Conservation (phyloP, 371 early-diverging fungal genomes). For the Fennellomyces sp. region DNA sequence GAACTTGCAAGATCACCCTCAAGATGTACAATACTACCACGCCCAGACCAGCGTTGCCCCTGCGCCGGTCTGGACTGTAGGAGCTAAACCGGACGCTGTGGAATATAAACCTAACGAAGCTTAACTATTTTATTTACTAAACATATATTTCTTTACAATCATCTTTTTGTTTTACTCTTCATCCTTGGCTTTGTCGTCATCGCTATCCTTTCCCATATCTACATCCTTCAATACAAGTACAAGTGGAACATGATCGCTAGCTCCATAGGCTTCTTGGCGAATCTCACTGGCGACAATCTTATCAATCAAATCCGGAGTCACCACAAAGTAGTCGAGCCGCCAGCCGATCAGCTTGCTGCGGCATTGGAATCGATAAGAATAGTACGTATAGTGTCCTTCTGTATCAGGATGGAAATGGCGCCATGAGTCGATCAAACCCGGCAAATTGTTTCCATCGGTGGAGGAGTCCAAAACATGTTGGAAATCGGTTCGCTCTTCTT, state of each 20-base stretch:
- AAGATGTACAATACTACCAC: not conserved
- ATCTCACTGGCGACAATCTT: constrained; percentile 70
- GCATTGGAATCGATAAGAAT: constrained; percentile 75
- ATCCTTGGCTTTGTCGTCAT: not conserved
- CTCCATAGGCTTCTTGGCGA: constrained; percentile 83
- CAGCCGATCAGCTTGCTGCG: constrained; percentile 83
- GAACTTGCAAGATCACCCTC: constrained; percentile 10
- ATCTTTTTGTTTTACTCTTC: not conserved
- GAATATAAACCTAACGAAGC: constrained; percentile 91
- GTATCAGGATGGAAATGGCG: constrained; percentile 75
- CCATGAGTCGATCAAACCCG: constrained; percentile 76
- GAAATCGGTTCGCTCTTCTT: constrained; percentile 83
- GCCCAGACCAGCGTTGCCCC: not conserved
- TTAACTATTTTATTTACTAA: not conserved
- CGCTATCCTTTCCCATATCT: not conserved
- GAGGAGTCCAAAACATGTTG: constrained; percentile 58
- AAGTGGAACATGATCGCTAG: constrained; percentile 78
- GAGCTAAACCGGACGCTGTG: constrained; percentile 55
- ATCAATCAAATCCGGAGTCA: constrained; percentile 62
- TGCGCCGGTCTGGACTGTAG: not conserved
- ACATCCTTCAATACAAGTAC: constrained; percentile 18
- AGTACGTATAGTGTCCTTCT: constrained; percentile 79
- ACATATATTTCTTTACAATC: not conserved
- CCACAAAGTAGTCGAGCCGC: constrained; percentile 90
- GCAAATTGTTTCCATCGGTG: constrained; percentile 24